These are phyloP conservation scores for Metschnikowia lochheadii DNA, from an alignment of 805 yeast genomes.

Conservation along the genomic window DNA sequence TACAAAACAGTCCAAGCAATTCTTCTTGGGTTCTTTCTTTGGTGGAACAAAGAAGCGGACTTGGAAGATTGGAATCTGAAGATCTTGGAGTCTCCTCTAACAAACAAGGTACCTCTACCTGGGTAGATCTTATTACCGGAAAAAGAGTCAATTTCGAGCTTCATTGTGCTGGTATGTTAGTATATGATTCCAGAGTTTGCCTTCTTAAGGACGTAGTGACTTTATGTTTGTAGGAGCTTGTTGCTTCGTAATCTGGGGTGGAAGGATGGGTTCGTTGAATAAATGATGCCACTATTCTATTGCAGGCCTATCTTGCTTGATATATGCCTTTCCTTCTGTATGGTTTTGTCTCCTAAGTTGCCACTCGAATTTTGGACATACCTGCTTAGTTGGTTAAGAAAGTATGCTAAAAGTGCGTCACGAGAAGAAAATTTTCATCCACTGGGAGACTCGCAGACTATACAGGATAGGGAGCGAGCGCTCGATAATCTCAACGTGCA, in stretches of 20 bases:
- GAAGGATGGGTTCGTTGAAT: neutral
- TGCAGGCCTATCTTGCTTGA: neutral
- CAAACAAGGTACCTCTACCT: constrained; percentile 99
- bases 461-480: constrained; percentile 14
- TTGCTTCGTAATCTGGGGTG: neutral
- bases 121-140: constrained; percentile 99
- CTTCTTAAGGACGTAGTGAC: neutral
- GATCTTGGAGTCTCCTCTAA: constrained; percentile 99
- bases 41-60: constrained; percentile 96
- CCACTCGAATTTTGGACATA: constrained; percentile 12
- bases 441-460: constrained; percentile 11
- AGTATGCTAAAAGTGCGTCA: constrained; percentile 11
- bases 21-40: constrained; percentile 99
- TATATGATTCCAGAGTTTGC: constrained; percentile 10
- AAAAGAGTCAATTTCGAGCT: constrained; percentile 99
- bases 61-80: constrained; percentile 99
- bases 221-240: neutral
- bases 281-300: neutral
- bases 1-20: constrained; percentile 98
- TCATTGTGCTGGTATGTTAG: constrained; percentile 60
- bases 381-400: constrained; percentile 18
- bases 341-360: neutral
- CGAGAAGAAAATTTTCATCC: constrained; percentile 18
- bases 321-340: neutral
- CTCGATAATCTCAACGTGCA: neutral